phyloP scores from a whole-genome alignment of 2,329 filamentous ascomycete genomes.

The Fusarium udum region DNA sequence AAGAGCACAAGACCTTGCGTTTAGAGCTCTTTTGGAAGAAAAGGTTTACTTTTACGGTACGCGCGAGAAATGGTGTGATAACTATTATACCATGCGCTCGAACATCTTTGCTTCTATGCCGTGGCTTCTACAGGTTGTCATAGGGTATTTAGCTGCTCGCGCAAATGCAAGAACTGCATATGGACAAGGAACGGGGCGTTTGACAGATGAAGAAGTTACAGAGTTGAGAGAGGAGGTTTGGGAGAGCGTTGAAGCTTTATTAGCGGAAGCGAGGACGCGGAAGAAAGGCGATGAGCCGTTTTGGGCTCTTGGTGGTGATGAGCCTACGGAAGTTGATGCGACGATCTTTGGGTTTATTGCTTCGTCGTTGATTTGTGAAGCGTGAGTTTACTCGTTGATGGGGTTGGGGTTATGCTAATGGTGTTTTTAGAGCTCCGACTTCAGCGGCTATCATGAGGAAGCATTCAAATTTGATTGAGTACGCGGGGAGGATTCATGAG shows the following conservation, averaged over 20 bases:
- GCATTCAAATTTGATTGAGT: slow-evolving; percentile 62
- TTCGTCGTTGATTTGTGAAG: slow-evolving; percentile 60
- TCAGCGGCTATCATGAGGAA: slow-evolving; percentile 55
- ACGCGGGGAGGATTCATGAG: slow-evolving; percentile 65
- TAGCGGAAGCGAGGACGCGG: slow-evolving; percentile 49
- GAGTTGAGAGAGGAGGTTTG: slow-evolving; percentile 61
- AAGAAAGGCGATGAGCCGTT: slow-evolving; percentile 53
- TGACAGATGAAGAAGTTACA: slow-evolving; percentile 59
- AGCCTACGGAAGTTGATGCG: slow-evolving; percentile 67
- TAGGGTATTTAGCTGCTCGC: slow-evolving; percentile 62
- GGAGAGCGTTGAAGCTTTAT: slow-evolving; percentile 58
- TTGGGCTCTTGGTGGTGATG: slow-evolving; percentile 64
- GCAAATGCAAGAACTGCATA: slow-evolving; percentile 55
- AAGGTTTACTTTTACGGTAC: slow-evolving; percentile 66
- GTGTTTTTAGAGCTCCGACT: slow-evolving; percentile 54
- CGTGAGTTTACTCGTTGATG: slow-evolving; percentile 54
- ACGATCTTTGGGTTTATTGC: slow-evolving; percentile 66
- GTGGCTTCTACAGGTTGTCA: slow-evolving; percentile 59
- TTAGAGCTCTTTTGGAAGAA: slow-evolving; percentile 67
- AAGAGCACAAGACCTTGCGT: slow-evolving; percentile 59
- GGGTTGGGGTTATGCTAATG: not conserved
- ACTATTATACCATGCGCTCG: slow-evolving; percentile 68
- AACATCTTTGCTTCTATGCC: slow-evolving; percentile 59
- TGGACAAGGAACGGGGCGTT: slow-evolving; percentile 65
- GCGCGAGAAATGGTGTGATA: slow-evolving; percentile 66